Percentiles rank a stretch among this genome's conserved stretches.
Evolutionary conservation across 2,329 filamentous ascomycete genomes (phyloP).

Genomic region (Myriosclerotinia curreyana): DNA sequence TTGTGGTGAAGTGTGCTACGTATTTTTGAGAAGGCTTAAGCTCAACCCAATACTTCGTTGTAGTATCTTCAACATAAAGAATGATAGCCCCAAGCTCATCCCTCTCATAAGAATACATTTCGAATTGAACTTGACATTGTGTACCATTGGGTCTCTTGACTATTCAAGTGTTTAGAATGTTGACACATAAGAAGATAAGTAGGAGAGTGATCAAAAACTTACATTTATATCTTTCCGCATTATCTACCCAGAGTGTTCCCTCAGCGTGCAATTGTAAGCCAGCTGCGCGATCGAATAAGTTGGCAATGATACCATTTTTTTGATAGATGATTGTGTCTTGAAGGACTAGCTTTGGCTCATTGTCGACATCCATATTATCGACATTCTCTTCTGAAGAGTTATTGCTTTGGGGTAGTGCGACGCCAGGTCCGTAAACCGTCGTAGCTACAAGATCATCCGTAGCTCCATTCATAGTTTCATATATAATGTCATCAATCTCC

Average conservation of each 20-base stretch:
- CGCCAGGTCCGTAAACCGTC: neutral
- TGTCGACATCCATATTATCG: slow-evolving; percentile 9
- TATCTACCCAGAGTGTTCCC: slow-evolving; percentile 18
- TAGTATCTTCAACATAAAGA: slow-evolving; percentile 15
- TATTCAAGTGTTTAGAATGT: neutral
- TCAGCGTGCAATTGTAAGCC: slow-evolving; percentile 11
- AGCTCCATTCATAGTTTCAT: neutral
- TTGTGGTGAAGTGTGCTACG: slow-evolving; percentile 3
- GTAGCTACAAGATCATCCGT: neutral
- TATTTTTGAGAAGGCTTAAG: slow-evolving; percentile 19
- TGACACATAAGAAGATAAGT: neutral
- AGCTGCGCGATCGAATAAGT: slow-evolving; percentile 5
- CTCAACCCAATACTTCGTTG: slow-evolving; percentile 16
- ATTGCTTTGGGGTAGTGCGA: neutral
- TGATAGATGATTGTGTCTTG: slow-evolving; percentile 18
- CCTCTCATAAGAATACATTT: slow-evolving; percentile 17
- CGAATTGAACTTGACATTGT: slow-evolving; percentile 13
- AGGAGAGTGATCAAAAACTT: neutral
- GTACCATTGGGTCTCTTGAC: slow-evolving; percentile 19
- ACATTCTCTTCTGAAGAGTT: neutral
- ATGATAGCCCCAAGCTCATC: slow-evolving; percentile 18
- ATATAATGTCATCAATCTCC: neutral
- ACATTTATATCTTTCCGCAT: slow-evolving; percentile 18
- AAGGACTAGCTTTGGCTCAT: slow-evolving; percentile 14
- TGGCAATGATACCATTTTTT: slow-evolving; percentile 6